Base-by-base conservation (phyloP, 768 basidiomycete genomes). In the Leccinum longicurvipes region DNA sequence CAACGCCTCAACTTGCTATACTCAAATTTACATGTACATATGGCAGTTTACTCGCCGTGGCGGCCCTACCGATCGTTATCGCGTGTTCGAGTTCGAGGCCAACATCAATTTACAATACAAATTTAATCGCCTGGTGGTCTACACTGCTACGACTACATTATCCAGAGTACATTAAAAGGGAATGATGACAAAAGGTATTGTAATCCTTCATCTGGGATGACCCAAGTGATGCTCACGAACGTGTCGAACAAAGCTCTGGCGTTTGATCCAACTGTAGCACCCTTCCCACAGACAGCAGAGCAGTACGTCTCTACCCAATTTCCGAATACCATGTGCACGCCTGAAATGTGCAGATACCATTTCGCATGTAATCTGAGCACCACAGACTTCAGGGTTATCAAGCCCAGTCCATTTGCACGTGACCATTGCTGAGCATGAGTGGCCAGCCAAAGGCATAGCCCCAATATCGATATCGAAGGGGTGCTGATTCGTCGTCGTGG, bases 221-320 rank as follows among this genome's bases (percentile, higher is more conserved):
- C 36, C 25, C 19, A 56, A 12, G 17, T 59, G 58, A 27, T 4
- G 15, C 39, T 59, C 55, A 11, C 58, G 50, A 19, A 59, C n/a
- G 17, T 59, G 55, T 15, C 58, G 45, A 10, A 34, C 36, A 14
- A 59, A 47, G 24, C 29, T 28, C n/a, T 23, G 34, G 11, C 58
- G 46, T 23, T 19, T 51, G 0, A 57, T 21, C 3, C 0, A 11
- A 24, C 23, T 57, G 4, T 23, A 5, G n/a, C 58, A 59, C 6
- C 49, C 55, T 2, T 23, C 14, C 57, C 57, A 58, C 24, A 11
- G 8, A n/a, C 46, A 47, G 8, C 15, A 28, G 4, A 47, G 17
- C n/a, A 19, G n/a, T 6, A 27, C 27, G 9, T 47, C 46, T 47
- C n/a, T 21, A 10, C 27, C 11, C n/a, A 47, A 19, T 23, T 27